Conservation (phyloP, 163 green algal species). For the Trebouxiophyceae sp. region DNA sequence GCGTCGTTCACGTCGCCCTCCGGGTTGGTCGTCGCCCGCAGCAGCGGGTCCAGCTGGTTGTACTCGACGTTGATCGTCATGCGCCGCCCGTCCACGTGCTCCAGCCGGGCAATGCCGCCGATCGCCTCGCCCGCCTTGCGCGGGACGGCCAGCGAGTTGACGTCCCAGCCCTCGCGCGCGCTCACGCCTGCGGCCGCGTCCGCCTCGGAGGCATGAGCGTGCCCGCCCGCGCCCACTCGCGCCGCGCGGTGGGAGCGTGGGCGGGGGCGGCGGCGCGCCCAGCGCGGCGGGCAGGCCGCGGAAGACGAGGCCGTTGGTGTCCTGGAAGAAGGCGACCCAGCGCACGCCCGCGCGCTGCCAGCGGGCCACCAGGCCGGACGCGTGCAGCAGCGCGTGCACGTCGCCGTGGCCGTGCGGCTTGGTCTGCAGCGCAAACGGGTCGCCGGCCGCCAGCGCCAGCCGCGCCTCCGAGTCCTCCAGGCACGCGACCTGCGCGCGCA, state of each 20-base stretch:
- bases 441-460: conserved; percentile 68
- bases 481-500: conserved; percentile 64
- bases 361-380: conserved; percentile 57
- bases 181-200: conserved; percentile 49
- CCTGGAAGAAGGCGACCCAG: conserved; percentile 98
- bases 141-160: conserved; percentile 92
- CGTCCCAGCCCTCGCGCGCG: conserved; percentile 62
- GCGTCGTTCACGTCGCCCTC: conserved; percentile 72
- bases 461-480: conserved; percentile 80
- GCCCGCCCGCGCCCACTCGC: no score
- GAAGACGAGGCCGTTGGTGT: conserved; percentile 97
- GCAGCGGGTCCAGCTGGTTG: conserved; percentile 88
- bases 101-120: conserved; percentile 76
- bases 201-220: no score
- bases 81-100: conserved; percentile 19
- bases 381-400: conserved; percentile 91
- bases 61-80: conserved; percentile 99
- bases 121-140: conserved; percentile 91
- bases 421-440: conserved; percentile 72
- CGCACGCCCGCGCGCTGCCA: conserved; percentile 72
- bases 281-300: conserved; percentile 65
- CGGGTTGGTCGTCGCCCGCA: conserved; percentile 61
- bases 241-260: no score
- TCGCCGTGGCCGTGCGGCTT: conserved; percentile 99
- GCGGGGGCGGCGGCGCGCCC: conserved; percentile 23